Percentiles rank a stretch among this genome's conserved stretches.
phyloP scores from a whole-genome alignment of 345 rosid genomes.

The Aurinia saxatilis region DNA sequence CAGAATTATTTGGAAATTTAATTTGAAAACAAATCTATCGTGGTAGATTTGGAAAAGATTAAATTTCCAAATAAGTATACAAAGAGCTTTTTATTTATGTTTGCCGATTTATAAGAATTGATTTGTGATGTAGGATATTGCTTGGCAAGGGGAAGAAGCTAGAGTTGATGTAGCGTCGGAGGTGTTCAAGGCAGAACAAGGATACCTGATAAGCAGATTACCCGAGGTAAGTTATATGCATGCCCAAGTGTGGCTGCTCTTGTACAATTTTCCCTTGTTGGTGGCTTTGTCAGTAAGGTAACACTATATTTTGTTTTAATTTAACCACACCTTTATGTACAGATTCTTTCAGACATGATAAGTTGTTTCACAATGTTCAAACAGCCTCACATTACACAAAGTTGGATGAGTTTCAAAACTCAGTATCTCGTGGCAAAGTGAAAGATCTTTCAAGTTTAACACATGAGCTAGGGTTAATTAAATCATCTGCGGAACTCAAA shows the following conservation, averaged over 20 bases:
- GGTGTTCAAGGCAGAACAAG: constrained; percentile 76
- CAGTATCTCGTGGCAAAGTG: constrained; percentile 47
- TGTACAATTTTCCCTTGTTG: neutral
- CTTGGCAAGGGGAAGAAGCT: constrained; percentile 88
- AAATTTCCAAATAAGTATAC: no score
- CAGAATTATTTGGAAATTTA: no score
- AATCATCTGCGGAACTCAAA: constrained; percentile 79
- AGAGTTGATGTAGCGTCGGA: constrained; percentile 83
- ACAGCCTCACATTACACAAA: constrained; percentile 64
- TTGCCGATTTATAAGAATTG: neutral
- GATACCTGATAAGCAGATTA: constrained; percentile 67
- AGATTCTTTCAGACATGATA: constrained; percentile 88
- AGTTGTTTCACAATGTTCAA: constrained; percentile 65
- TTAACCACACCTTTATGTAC: constrained; percentile 20
- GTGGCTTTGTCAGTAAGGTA: neutral
- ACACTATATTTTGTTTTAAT: neutral
- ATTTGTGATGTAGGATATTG: constrained; percentile 51
- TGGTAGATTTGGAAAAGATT: no score
- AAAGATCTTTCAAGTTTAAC: constrained; percentile 52
- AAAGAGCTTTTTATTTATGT: neutral
- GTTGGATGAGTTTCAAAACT: constrained; percentile 58
- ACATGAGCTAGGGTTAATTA: constrained; percentile 69
- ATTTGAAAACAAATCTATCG: no score
- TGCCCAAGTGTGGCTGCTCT: neutral
- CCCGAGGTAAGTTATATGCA: constrained; percentile 40